A percentile compares a stretch with the other conserved stretches of the same genome.
These are phyloP conservation scores for Cadophora sp. DNA, from an alignment of 2,329 filamentous ascomycete species.

Conservation along the genomic window DNA sequence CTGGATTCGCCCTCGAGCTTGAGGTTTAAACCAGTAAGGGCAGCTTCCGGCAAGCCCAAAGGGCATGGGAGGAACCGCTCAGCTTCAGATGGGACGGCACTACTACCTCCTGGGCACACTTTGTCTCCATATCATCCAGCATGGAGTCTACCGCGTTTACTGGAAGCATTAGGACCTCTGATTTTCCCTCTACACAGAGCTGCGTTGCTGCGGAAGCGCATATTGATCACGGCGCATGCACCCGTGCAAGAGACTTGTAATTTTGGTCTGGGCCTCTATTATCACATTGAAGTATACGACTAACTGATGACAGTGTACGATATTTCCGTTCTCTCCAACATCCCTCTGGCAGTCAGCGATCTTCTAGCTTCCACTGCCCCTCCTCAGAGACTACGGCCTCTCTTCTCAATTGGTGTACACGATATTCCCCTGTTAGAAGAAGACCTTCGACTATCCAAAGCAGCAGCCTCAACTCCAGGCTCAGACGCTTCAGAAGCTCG, in stretches of 20 bases:
- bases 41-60: slow-evolving; percentile 44
- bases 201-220: slow-evolving; percentile 83
- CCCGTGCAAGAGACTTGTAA: slow-evolving; percentile 88
- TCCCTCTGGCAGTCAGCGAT: slow-evolving; percentile 76
- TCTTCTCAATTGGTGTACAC: slow-evolving; percentile 94
- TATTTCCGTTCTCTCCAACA: slow-evolving; percentile 89
- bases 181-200: slow-evolving; percentile 92
- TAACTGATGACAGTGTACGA: slow-evolving; percentile 75
- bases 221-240: slow-evolving; percentile 84
- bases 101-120: slow-evolving; percentile 66
- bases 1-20: slow-evolving; percentile 49
- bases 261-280: slow-evolving; percentile 67
- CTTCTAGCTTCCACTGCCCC: slow-evolving; percentile 68
- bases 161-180: slow-evolving; percentile 87
- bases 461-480: slow-evolving; percentile 42
- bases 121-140: slow-evolving; percentile 85
- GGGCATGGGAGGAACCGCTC: slow-evolving; percentile 63
- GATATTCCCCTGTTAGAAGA: slow-evolving; percentile 82
- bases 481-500: slow-evolving; percentile 46
- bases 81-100: slow-evolving; percentile 64
- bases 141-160: slow-evolving; percentile 76
- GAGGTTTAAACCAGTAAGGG: slow-evolving; percentile 50
- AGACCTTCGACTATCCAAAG: slow-evolving; percentile 58
- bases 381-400: slow-evolving; percentile 72
- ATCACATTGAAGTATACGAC: background rate